These are phyloP conservation scores for Acacia concinna DNA, from an alignment of 331 rosid species.

Conservation along the genomic window DNA sequence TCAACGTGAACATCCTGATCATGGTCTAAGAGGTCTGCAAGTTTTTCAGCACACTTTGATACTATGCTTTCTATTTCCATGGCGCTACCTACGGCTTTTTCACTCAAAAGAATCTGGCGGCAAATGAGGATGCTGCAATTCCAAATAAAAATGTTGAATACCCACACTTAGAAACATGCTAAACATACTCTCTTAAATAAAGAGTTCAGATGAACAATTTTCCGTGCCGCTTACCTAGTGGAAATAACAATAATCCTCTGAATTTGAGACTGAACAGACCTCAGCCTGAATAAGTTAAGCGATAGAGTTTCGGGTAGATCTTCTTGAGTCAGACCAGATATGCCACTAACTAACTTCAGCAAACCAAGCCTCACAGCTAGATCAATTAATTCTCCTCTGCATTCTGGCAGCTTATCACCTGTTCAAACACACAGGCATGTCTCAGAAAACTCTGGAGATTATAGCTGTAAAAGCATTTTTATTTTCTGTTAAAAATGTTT, in stretches of 20 bases:
- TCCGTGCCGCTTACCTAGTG: slow-evolving; percentile 48
- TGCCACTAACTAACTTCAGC: slow-evolving; percentile 61
- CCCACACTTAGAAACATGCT: not conserved
- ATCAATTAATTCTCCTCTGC: slow-evolving; percentile 80
- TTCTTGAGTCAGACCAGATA: slow-evolving; percentile 69
- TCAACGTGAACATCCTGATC: slow-evolving; percentile 60
- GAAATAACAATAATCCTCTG: slow-evolving; percentile 84
- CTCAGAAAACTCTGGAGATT: not conserved
- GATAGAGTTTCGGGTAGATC: slow-evolving; percentile 72
- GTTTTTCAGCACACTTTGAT: slow-evolving; percentile 48
- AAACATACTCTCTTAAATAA: not conserved
- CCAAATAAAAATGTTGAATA: not conserved
- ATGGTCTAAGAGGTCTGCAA: slow-evolving; percentile 50
- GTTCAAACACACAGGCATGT: slow-evolving; percentile 16
- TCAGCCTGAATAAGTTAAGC: slow-evolving; percentile 73
- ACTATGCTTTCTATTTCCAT: slow-evolving; percentile 53
- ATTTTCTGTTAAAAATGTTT: not conserved
- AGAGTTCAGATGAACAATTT: not conserved
- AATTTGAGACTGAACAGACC: slow-evolving; percentile 82
- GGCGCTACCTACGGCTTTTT: slow-evolving; percentile 46
- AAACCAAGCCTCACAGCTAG: slow-evolving; percentile 77
- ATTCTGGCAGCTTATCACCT: slow-evolving; percentile 69
- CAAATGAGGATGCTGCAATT: slow-evolving; percentile 78
- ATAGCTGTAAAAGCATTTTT: not conserved
- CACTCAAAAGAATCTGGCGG: slow-evolving; percentile 75